Base-by-base conservation (phyloP, 257 asterid species). In the Vinca minor region DNA sequence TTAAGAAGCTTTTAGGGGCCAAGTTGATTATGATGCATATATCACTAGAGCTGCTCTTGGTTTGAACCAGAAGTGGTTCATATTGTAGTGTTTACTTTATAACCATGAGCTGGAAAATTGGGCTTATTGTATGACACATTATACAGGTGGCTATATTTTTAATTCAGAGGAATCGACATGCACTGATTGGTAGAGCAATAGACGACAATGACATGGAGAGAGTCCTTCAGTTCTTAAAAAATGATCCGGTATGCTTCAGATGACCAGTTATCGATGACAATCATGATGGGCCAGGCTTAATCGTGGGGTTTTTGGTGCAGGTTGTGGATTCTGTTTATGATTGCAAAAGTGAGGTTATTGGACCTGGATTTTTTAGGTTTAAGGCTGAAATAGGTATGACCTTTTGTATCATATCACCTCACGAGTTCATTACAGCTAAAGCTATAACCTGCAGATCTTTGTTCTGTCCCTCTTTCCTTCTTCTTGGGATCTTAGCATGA, bases 341-440 rank as follows among this genome's bases (percentile, higher is more conserved):
- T 82, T 87, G 93, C 90, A 93, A 93, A 76, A 89, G 97, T 10
- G 98, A 93, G 95, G 98, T 93, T 79, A 89, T 93, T 65, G 98
- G 97, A 60, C 98, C 98, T 18, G 99, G 99, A 50, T 93, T 87
- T 76, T 93, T 93, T 64, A 83, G 99, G 76, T 93, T 93, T 78
- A 93, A 93, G 79, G 99, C 97, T 64, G 99, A 93, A 76, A 93
- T 93, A 84, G 99, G 99, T 93, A 82, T n/a, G n/a, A 79, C 15
- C 42, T 1, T 39, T 59, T 4, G 2, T 66, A 8, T 61, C 26
- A 5, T 59, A 7, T 39, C 10, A 50, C 36, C 18, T 21, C 38
- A 5, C 31, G 11, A 38, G 46, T 52, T 63, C 20, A 39, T 34
- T 1, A 25, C 11, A 5, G 5, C 44, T 53, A 42, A 29, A 28